Base-by-base conservation (phyloP, 768 basidiomycete genomes). In the Collybia nuda region DNA sequence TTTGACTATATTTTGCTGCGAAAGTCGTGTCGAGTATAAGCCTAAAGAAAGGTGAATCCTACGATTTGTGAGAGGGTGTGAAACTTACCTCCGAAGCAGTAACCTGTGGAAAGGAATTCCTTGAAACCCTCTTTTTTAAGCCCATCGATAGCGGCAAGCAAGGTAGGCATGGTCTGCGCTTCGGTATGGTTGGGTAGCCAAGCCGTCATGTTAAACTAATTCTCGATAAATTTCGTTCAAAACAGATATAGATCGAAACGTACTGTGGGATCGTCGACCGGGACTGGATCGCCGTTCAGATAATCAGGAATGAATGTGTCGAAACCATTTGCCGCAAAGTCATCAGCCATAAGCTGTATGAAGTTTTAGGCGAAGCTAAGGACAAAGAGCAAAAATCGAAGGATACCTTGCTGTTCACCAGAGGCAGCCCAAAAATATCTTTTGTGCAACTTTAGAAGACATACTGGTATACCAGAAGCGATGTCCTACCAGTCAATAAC, bases 91-190 rank as follows among this genome's bases (percentile, higher is more conserved):
- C 68, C 66, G 36, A 70, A 66, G 52, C 72, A 74, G 60, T 69
- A 73, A 3, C 71, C 70, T 1, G 69, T 65, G 3, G 68, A 61
- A 0, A 60, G 69, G 32, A 74, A 65, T 40, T 63, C 55, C 17
- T 55, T 64, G 28, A 74, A 61, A 9, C 74, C 75, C 24, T 68
- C 40, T 5, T 56, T 61, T 47, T 69, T 69, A 44, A 77, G 66
- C 1, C 58, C 64, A 7, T 45, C 57, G 32, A 72, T 60, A 29
- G 70, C 61, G 11, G 61, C 62, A 52, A 72, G 65, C 36, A 74
- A 54, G 1, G 56, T 46, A 0, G 69, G 66, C 15, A 65, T 64
- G 0, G 68, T 69, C 38, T 61, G 58, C 12, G 57, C 63, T 38
- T 62, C 56, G 3, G 62, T 62, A 47, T 72, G 70, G 22, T 59